phyloP scores from a whole-genome alignment of 1,284 basidiomycete genomes.

The Heterobasidion occidentale region DNA sequence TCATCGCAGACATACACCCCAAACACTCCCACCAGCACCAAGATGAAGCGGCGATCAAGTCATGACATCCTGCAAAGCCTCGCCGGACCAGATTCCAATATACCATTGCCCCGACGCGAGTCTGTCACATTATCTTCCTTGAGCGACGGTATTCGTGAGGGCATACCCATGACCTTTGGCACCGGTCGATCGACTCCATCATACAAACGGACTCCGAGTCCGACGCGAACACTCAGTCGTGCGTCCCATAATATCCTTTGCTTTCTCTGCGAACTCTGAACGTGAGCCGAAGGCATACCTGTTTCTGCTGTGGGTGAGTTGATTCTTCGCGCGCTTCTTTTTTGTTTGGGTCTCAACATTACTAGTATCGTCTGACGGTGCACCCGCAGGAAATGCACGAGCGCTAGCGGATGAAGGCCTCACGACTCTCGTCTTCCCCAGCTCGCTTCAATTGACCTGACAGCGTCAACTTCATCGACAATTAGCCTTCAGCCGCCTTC shows the following conservation, averaged over 20 bases:
- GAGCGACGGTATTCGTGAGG: slow-evolving; percentile 54
- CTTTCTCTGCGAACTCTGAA: not conserved
- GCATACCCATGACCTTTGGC: slow-evolving; percentile 54
- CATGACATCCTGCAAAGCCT: slow-evolving; percentile 63
- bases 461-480: slow-evolving; percentile 15
- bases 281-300: slow-evolving; percentile 54
- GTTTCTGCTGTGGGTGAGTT: slow-evolving; percentile 69
- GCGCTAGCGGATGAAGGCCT: slow-evolving; percentile 66
- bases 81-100: slow-evolving; percentile 64
- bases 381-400: slow-evolving; percentile 62
- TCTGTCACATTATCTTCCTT: slow-evolving; percentile 5
- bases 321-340: slow-evolving; percentile 7
- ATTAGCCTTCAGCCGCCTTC: slow-evolving; percentile 16
- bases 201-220: slow-evolving; percentile 55
- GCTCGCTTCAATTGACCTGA: slow-evolving; percentile 21
- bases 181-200: slow-evolving; percentile 29
- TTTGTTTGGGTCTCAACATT: slow-evolving; percentile 7
- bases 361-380: slow-evolving; percentile 4
- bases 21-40: slow-evolving; percentile 25
- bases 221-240: slow-evolving; percentile 74
- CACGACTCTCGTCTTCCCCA: slow-evolving; percentile 11
- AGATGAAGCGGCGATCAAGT: slow-evolving; percentile 52
- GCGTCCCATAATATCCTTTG: slow-evolving; percentile 26
- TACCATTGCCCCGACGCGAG: slow-evolving; percentile 62
- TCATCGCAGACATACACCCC: slow-evolving; percentile 26